Evolutionary conservation across 805 yeast genomes (phyloP).

Genomic region (Yamadazyma laniorum): DNA sequence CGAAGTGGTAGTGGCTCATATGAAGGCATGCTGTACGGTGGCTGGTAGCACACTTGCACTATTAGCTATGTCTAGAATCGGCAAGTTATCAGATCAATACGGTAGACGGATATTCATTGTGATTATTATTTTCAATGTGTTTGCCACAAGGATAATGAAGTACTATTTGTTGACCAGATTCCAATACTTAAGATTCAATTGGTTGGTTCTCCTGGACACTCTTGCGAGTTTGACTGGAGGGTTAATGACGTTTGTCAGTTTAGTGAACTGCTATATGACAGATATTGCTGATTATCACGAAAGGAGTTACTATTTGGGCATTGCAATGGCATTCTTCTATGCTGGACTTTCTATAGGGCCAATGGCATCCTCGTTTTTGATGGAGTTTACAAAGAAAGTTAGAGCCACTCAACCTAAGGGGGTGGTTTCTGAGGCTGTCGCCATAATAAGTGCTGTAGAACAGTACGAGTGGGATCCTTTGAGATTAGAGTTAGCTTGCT

Average conservation of each 20-base stretch:
- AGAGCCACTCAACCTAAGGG: not conserved
- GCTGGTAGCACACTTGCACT: conserved; percentile 45
- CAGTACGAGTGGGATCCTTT: conserved; percentile 32
- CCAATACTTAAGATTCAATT: conserved; percentile 28
- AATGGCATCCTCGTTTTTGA: conserved; percentile 44
- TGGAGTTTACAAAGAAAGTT: conserved; percentile 10
- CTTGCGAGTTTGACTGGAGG: conserved; percentile 65
- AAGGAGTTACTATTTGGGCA: conserved; percentile 58
- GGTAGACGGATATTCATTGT: conserved; percentile 33
- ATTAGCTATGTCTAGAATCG: conserved; percentile 54
- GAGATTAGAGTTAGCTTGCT: conserved; percentile 29
- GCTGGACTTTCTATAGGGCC: conserved; percentile 69
- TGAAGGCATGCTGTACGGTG: conserved; percentile 46
- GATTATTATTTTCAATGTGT: conserved; percentile 16
- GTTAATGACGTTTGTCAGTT: conserved; percentile 49
- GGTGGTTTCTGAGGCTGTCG: not conserved
- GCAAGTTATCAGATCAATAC: conserved; percentile 36
- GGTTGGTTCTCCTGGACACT: conserved; percentile 43
- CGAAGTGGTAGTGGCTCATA: conserved; percentile 43
- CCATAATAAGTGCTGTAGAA: conserved; percentile 11
- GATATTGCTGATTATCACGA: conserved; percentile 67
- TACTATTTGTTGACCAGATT: conserved; percentile 26
- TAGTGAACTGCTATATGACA: conserved; percentile 66
- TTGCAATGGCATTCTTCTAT: conserved; percentile 56
- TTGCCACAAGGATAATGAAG: conserved; percentile 22